Evolutionary conservation across 2,329 filamentous ascomycete genomes (phyloP).

Genomic region (Rutstroemia sp.): DNA sequence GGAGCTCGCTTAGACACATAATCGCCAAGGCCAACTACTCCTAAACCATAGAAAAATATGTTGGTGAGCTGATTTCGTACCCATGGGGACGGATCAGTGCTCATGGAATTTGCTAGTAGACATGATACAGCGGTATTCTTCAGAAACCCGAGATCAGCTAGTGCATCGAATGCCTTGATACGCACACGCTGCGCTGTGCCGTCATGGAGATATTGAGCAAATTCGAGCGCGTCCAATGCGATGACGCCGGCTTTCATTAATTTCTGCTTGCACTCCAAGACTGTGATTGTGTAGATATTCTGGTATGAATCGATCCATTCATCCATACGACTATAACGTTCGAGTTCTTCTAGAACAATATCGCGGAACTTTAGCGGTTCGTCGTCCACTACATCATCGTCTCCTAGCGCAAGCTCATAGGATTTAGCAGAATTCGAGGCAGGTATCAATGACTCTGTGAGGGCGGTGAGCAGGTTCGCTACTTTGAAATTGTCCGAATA

Average conservation of each 20-base stretch:
- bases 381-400: conserved; percentile 37
- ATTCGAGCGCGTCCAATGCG: conserved; percentile 44
- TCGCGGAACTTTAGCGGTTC: conserved; percentile 34
- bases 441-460: conserved; percentile 52
- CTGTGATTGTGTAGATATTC: conserved; percentile 58
- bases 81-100: conserved; percentile 56
- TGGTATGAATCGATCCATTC: conserved; percentile 63
- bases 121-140: conserved; percentile 47
- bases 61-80: conserved; percentile 54
- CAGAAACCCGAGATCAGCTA: conserved; percentile 57
- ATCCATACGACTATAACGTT: conserved; percentile 59
- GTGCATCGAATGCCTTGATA: conserved; percentile 57
- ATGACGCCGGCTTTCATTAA: conserved; percentile 60
- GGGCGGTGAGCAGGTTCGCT: conserved; percentile 63
- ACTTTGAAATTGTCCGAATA: conserved; percentile 90
- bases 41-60: conserved; percentile 51
- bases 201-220: conserved; percentile 58
- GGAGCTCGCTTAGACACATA: conserved; percentile 29
- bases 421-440: conserved; percentile 30
- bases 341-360: conserved; percentile 53
- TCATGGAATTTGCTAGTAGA: conserved; percentile 50
- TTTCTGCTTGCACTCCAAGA: conserved; percentile 51
- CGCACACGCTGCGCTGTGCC: conserved; percentile 55
- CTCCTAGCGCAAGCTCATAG: conserved; percentile 31
- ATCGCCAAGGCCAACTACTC: conserved; percentile 57